These are phyloP conservation scores for Cetraspora pellucida DNA, from an alignment of 192 early-diverging fungal genomes.

Conservation along the genomic window DNA sequence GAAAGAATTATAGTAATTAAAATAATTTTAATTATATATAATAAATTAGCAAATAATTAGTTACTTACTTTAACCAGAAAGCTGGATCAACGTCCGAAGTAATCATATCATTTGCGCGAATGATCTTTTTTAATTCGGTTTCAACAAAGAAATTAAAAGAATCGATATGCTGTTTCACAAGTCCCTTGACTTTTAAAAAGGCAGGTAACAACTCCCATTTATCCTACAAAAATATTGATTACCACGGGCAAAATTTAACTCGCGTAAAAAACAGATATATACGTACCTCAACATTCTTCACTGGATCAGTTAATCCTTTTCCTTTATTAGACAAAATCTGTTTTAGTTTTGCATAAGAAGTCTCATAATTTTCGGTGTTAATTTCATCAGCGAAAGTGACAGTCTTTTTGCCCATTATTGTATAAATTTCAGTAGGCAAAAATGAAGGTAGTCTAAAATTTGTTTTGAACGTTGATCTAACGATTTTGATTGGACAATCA, in stretches of 20 bases:
- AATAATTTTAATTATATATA: neutral
- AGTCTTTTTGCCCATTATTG: neutral
- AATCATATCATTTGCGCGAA: constrained; percentile 88
- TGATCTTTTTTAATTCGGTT: constrained; percentile 91
- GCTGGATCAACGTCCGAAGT: constrained; percentile 90
- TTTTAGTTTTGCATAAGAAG: neutral
- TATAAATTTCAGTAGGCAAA: neutral
- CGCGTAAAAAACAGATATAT: neutral
- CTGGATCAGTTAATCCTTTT: constrained; percentile 1
- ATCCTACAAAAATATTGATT: constrained; percentile 59
- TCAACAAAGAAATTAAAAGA: constrained; percentile 99
- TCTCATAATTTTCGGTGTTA: neutral
- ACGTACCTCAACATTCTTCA: neutral
- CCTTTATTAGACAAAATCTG: neutral
- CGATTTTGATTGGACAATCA: too few relatives aligned
- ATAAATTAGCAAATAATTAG: neutral
- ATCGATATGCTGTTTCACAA: constrained; percentile 98
- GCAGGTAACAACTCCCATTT: constrained; percentile 98
- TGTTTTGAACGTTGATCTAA: too few relatives aligned
- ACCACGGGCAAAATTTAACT: neutral
- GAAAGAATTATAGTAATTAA: neutral
- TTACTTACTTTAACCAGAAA: constrained; percentile 84
- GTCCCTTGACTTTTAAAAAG: constrained; percentile 94
- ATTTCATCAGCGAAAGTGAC: constrained; percentile 10
- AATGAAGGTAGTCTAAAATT: too few relatives aligned